Conservation (phyloP, 2,329 filamentous ascomycete genomes). For the Gyromitra esculenta region DNA sequence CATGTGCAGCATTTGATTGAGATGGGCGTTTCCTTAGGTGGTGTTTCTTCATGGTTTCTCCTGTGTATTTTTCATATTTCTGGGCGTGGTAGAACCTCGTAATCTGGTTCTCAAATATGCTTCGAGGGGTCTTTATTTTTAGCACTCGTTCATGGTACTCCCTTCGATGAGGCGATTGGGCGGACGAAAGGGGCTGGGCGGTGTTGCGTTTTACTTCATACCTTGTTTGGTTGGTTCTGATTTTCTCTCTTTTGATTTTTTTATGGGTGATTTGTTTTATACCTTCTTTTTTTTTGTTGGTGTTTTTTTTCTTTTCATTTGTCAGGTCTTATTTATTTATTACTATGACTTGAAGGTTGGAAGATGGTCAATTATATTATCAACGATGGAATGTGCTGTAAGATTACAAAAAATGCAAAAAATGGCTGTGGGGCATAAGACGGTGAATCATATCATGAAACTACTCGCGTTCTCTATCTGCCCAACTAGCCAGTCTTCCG, state of each 20-base stretch:
- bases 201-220: slow-evolving; percentile 41
- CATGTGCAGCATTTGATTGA: slow-evolving; percentile 38
- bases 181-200: slow-evolving; percentile 22
- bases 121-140: not conserved
- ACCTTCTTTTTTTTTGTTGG: slow-evolving; percentile 12
- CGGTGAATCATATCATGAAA: slow-evolving; percentile 15
- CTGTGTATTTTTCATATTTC: slow-evolving; percentile 35
- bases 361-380: slow-evolving; percentile 24
- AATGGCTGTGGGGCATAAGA: not conserved
- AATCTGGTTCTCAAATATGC: slow-evolving; percentile 44
- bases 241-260: slow-evolving; percentile 2
- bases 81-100: slow-evolving; percentile 30
- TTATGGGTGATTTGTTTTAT: slow-evolving; percentile 22
- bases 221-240: slow-evolving; percentile 31
- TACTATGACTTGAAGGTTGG: not conserved
- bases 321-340: slow-evolving; percentile 24
- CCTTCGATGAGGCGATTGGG: slow-evolving; percentile 11
- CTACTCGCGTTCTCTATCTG: not conserved
- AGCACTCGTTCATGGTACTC: slow-evolving; percentile 19
- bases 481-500: not conserved
- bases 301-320: slow-evolving; percentile 5
- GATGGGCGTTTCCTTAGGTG: slow-evolving; percentile 38
- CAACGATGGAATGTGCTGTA: slow-evolving; percentile 41
- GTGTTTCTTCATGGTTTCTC: slow-evolving; percentile 25
- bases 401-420: slow-evolving; percentile 28